A percentile compares a stretch with the other conserved stretches of the same genome.
Conservation (phyloP, 441 rosid genomes). For the Erodium moschatum region DNA sequence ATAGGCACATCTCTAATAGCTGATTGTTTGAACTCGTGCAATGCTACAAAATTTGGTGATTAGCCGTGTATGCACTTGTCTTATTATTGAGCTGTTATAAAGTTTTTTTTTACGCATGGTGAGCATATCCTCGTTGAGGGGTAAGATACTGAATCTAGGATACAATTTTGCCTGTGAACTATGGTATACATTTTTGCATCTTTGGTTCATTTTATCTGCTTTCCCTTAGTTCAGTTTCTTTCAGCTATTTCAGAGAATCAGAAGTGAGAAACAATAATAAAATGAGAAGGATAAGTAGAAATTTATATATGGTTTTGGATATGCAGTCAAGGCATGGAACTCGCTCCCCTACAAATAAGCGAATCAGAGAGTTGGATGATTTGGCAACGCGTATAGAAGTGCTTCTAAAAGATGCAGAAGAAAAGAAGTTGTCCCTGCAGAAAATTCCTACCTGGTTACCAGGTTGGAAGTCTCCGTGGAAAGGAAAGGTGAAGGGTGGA, state of each 20-base stretch:
- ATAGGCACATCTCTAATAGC: neutral
- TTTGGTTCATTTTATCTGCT: neutral
- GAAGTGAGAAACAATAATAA: neutral
- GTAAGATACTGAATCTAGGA: neutral
- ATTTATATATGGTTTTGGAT: neutral
- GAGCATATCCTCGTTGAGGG: neutral
- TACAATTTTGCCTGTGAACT: constrained; percentile 1
- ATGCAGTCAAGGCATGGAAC: constrained; percentile 88
- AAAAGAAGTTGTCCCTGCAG: constrained; percentile 30
- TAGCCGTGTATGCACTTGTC: neutral
- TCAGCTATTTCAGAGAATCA: neutral
- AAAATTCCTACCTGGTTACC: constrained; percentile 64
- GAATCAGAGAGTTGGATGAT: constrained; percentile 59
- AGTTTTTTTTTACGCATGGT: neutral
- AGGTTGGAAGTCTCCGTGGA: constrained; percentile 80
- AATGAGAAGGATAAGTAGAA: neutral
- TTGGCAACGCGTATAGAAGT: constrained; percentile 54
- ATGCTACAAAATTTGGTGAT: neutral
- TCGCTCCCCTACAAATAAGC: constrained; percentile 84
- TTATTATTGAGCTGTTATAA: neutral
- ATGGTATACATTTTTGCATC: neutral
- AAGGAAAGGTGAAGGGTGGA: constrained; percentile 73
- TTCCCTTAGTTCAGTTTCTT: neutral
- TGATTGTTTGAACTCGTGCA: neutral
- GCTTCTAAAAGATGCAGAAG: constrained; percentile 49